Base-by-base conservation (phyloP, 2,329 filamentous ascomycete species). In the Didymella exigua region DNA sequence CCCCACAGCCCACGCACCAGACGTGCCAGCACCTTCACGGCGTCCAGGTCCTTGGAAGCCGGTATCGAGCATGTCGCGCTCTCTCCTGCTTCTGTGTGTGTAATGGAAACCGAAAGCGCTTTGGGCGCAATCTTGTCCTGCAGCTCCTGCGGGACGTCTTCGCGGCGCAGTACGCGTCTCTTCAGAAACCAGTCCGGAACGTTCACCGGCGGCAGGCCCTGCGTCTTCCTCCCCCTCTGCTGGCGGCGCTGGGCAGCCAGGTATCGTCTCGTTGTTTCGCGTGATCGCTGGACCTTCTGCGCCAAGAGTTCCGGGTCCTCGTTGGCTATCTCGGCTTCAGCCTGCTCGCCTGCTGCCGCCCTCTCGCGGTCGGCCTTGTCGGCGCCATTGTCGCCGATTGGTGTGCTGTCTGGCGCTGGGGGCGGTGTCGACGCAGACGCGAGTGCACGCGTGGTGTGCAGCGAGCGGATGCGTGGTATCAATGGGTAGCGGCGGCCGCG, bases 151-250 rank as follows among this genome's bases (percentile, higher is more conserved):
- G 53, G 54, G 23, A 58, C 30, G 24, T 77, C 72, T 27, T 78
- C 71, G 26, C 71, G 65, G 9, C 79, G 64, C 41, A 70, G 68
- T 24, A 89, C 79, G 49, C 82, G 82, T 18, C 76, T 70, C 33
- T 81, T 73, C 48, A 85, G 71, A 58, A 89, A 89, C 72, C 79
- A 82, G 51, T 78, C 72, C 0, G 87, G 85, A 13, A 89, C 74
- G 44, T 80, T 76, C 4, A 78, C 70, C 18, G 76, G 76, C 40
- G 74, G 73, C 13, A 75, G 59, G 13, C 70, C 72, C 29, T 71
- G 63, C 0, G 66, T 56, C 43, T 72, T 71, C 45, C 71, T 72
- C 26, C 65, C 63, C 29, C 71, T 58, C 48, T 72, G 69, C 21
- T 73, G 65, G 10, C 73, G 69, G 26, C 70, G 66, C 54, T 74